Evolutionary conservation across 73 alveolate genomes (phyloP).

Genomic region (Tetrahymena elliotti): DNA sequence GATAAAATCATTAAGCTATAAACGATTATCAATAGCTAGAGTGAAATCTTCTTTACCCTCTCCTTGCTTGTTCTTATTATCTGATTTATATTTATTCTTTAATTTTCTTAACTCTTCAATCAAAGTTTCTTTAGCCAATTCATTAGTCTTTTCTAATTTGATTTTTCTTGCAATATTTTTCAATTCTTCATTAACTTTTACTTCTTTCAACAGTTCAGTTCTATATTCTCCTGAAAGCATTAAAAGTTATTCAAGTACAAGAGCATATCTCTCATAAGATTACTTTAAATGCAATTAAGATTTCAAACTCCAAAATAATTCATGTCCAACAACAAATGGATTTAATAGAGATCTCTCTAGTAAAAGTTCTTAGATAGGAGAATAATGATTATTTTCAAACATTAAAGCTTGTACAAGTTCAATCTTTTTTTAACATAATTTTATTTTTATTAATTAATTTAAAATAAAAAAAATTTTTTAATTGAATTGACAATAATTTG

Average conservation of each 20-base stretch:
- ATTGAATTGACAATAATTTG: no score
- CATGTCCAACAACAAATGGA: slow-evolving; percentile 91
- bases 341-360: slow-evolving; percentile 81
- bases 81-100: background rate
- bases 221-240: slow-evolving; percentile 72
- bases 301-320: slow-evolving; percentile 81
- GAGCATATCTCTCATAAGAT: slow-evolving; percentile 68
- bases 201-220: slow-evolving; percentile 46
- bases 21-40: background rate
- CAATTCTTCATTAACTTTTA: slow-evolving; percentile 18
- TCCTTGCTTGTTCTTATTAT: background rate
- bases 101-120: background rate
- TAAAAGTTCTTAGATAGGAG: slow-evolving; percentile 90
- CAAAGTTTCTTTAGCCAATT: background rate
- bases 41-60: background rate
- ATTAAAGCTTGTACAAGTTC: slow-evolving; percentile 83
- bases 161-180: slow-evolving; percentile 21
- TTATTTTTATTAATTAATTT: no score
- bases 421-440: background rate
- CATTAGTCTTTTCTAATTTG: background rate
- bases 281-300: slow-evolving; percentile 55
- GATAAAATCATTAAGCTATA: slow-evolving; percentile 34
- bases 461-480: no score
- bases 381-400: slow-evolving; percentile 85
- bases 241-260: slow-evolving; percentile 56